Base-by-base conservation (phyloP, 441 rosid species). In the Populus trichocarpa region DNA sequence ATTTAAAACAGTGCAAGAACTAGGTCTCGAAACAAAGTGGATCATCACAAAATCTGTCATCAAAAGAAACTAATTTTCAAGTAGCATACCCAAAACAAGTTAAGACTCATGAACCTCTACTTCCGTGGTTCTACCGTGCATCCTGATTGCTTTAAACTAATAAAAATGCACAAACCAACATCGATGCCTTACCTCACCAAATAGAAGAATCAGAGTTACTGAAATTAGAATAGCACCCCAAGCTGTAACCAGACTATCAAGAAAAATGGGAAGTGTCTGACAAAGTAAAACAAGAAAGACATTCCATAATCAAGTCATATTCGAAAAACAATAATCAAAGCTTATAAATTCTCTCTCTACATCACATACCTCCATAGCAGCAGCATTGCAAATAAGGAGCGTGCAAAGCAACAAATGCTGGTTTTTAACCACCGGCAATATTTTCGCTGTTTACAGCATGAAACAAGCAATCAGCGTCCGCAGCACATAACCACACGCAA, bases 331-430 rank as follows among this genome's bases (percentile, higher is more conserved):
- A 53, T 53, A 18, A 53, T 53, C 61, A 53, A 53, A 5, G 61
- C n/a, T 18, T 53, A 53, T 53, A 16, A 18, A 53, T 18, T 53
- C 8, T 16, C 5, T 50, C 61, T 53, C 61, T 18, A 10, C 22
- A 32, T 22, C 61, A 64, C 14, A 23, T 83, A 89, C 92, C 92
- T 91, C 96, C 96, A 90, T 91, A 25, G 96, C 87, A 65, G 91
- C 92, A 67, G 94, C 93, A 85, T 91, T 91, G 89, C 90, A 90
- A 40, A 89, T 88, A 40, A 91, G 86, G 16, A 91, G 80, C 11
- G 92, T 89, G 82, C 96, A 91, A 12, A 91, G 90, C 81, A 91
- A 78, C 80, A 90, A 79, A 85, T 91, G 96, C 75, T 91, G 96
- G 25, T 83, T 88, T 81, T 64, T 84, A 26, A 91, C 96, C 36